phyloP scores from a whole-genome alignment of 164 flowering plant species.

The Berberis vulgaris region DNA sequence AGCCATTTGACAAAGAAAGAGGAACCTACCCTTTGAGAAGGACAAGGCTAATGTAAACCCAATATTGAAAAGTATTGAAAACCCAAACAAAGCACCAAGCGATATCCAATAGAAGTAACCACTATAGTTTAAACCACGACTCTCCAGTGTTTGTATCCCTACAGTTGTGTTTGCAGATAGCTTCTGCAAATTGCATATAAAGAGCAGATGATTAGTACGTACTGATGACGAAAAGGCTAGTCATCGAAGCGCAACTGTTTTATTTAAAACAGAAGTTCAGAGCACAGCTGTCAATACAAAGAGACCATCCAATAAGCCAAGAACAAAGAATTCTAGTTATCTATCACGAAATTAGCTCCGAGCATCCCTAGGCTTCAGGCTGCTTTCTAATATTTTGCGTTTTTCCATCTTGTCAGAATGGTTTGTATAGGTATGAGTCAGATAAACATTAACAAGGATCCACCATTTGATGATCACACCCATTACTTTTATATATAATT shows the following conservation, averaged over 20 bases:
- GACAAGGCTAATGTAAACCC: conserved; percentile 39
- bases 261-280: too few relatives aligned
- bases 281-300: too few relatives aligned
- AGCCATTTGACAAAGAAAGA: background rate
- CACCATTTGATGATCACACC: too few relatives aligned
- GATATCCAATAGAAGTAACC: conserved; percentile 48
- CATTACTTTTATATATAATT: too few relatives aligned
- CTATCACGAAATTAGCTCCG: too few relatives aligned
- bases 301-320: too few relatives aligned
- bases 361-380: too few relatives aligned
- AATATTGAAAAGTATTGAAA: conserved; percentile 29
- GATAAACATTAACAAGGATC: too few relatives aligned
- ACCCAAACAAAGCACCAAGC: conserved; percentile 38
- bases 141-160: conserved; percentile 35
- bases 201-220: conserved; percentile 2
- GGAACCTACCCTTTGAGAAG: conserved; percentile 30
- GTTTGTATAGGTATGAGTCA: too few relatives aligned
- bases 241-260: too few relatives aligned
- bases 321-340: too few relatives aligned
- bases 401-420: background rate
- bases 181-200: conserved; percentile 16
- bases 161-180: conserved; percentile 31
- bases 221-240: too few relatives aligned
- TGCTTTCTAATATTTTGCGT: background rate
- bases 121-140: conserved; percentile 40